Percentiles rank a stretch among this genome's conserved stretches.
phyloP scores from a whole-genome alignment of 2,329 filamentous ascomycete species.

The Apiospora arundinis region DNA sequence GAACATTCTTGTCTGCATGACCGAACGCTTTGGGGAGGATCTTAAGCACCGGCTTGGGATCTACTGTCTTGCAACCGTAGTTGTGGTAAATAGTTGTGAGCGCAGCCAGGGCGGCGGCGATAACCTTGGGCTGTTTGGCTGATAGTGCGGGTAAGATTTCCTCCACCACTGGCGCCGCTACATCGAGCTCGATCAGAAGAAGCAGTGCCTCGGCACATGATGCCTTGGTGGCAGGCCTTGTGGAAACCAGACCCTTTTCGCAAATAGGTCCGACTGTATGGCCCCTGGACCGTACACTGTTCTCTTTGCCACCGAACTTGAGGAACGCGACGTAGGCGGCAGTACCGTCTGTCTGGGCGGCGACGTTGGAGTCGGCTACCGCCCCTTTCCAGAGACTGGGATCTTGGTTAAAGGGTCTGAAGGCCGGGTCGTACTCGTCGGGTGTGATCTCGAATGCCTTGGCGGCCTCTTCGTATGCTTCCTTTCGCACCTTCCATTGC shows the following conservation, averaged over 20 bases:
- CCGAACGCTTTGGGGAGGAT: slow-evolving; percentile 88
- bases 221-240: slow-evolving; percentile 86
- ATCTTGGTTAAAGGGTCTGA: slow-evolving; percentile 87
- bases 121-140: slow-evolving; percentile 48
- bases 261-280: slow-evolving; percentile 79
- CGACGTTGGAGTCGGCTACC: slow-evolving; percentile 93
- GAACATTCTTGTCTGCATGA: slow-evolving; percentile 97
- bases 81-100: slow-evolving; percentile 88
- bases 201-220: slow-evolving; percentile 86
- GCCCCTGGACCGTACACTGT: slow-evolving; percentile 77
- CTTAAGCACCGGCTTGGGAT: slow-evolving; percentile 92
- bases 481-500: slow-evolving; percentile 97
- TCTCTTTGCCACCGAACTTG: slow-evolving; percentile 84
- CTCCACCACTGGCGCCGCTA: slow-evolving; percentile 83
- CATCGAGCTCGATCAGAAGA: slow-evolving; percentile 89
- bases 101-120: slow-evolving; percentile 53
- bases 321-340: slow-evolving; percentile 88
- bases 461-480: slow-evolving; percentile 89
- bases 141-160: slow-evolving; percentile 70
- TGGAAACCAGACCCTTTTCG: slow-evolving; percentile 90
- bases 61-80: slow-evolving; percentile 92
- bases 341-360: slow-evolving; percentile 92
- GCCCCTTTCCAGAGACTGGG: slow-evolving; percentile 89
- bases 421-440: slow-evolving; percentile 84
- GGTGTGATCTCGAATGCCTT: slow-evolving; percentile 86